A percentile compares a stretch with the other conserved stretches of the same genome.
phyloP scores from a whole-genome alignment of 176 grass and related monocot species.

The Eleusine coracana region DNA sequence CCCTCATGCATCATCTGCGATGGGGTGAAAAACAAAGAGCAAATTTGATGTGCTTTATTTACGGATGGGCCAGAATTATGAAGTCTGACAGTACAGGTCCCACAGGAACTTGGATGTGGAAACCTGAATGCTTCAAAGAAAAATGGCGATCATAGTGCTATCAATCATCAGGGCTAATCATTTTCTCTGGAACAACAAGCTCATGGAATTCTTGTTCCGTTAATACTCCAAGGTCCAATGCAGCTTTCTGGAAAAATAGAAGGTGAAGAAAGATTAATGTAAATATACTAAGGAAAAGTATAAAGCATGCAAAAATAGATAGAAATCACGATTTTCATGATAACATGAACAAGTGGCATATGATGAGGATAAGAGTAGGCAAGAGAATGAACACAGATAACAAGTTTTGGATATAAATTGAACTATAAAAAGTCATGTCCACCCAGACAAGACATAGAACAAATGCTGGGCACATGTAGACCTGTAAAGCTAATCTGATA shows the following conservation, averaged over 20 bases:
- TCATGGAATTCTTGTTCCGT: slow-evolving; percentile 83
- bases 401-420: not conserved
- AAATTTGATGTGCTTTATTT: slow-evolving; percentile 42
- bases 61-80: slow-evolving; percentile 3
- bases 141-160: slow-evolving; percentile 4
- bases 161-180: slow-evolving; percentile 77
- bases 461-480: not conserved
- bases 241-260: slow-evolving; percentile 65
- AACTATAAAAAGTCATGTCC: not conserved
- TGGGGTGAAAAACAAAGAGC: slow-evolving; percentile 5
- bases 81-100: not conserved
- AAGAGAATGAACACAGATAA: not conserved
- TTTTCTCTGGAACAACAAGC: slow-evolving; percentile 86
- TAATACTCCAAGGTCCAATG: slow-evolving; percentile 69
- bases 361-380: not conserved
- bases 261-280: not conserved
- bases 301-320: slow-evolving; percentile 6
- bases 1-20: slow-evolving; percentile 2
- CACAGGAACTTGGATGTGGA: slow-evolving; percentile 1
- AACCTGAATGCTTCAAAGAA: slow-evolving; percentile 34
- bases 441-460: not conserved
- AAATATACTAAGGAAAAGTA: not conserved
- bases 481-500: not conserved
- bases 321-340: slow-evolving; percentile 4
- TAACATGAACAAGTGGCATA: not conserved